A percentile compares a stretch with the other conserved stretches of the same genome.
phyloP scores from a whole-genome alignment of 2,329 filamentous ascomycete genomes.

The Sclerotinia subarctica region DNA sequence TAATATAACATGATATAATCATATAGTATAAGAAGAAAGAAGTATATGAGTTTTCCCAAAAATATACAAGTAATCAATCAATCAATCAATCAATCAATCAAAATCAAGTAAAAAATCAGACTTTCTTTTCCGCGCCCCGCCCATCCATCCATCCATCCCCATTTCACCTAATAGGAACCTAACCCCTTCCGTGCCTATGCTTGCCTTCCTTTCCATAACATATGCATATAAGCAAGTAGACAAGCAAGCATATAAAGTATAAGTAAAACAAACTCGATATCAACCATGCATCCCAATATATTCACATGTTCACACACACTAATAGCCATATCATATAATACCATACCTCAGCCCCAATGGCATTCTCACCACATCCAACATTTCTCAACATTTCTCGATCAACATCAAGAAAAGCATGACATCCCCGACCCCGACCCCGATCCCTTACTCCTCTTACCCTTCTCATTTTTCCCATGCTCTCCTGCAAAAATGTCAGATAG shows the following conservation, averaged over 20 bases:
- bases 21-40: neutral
- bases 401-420: slow-evolving; percentile 4
- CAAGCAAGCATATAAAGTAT: slow-evolving; percentile 6
- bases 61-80: slow-evolving; percentile 9
- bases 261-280: slow-evolving; percentile 11
- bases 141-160: slow-evolving; percentile 2
- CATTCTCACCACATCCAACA: neutral
- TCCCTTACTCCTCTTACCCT: neutral
- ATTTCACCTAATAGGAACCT: slow-evolving; percentile 1
- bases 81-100: too few species aligned
- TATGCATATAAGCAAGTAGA: neutral
- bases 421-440: neutral
- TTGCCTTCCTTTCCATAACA: neutral
- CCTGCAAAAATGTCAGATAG: slow-evolving; percentile 33
- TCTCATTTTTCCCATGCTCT: slow-evolving; percentile 40
- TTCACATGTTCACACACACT: neutral
- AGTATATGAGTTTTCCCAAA: neutral
- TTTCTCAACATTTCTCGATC: neutral
- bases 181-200: slow-evolving; percentile 5
- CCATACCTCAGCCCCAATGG: neutral
- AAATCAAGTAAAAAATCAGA: neutral
- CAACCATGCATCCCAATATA: slow-evolving; percentile 2
- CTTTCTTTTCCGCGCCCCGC: neutral
- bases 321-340: neutral
- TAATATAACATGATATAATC: too few species aligned